These are phyloP conservation scores for Chlorophyllum brunneum DNA, from an alignment of 768 basidiomycete genomes.

Conservation along the genomic window DNA sequence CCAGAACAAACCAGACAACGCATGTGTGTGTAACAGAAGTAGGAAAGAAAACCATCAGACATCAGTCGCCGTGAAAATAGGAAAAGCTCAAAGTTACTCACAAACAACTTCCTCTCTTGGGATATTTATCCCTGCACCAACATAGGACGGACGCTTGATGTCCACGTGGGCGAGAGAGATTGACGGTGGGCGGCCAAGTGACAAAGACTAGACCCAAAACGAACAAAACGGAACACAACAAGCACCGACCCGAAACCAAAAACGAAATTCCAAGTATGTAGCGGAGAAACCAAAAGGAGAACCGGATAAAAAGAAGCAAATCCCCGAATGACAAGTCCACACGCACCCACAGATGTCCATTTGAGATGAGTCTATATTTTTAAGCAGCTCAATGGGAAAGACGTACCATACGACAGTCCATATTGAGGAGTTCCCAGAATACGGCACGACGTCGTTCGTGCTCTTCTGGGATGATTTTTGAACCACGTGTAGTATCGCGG, in stretches of 20 bases:
- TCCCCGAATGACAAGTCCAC: constrained; percentile 13
- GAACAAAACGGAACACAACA: background rate
- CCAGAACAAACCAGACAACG: too few relatives aligned
- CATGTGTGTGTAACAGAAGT: background rate
- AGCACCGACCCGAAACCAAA: background rate
- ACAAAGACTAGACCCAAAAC: constrained; percentile 46
- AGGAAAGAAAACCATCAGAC: too few relatives aligned
- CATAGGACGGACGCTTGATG: constrained; percentile 48
- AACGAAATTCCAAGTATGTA: background rate
- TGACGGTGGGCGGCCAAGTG: constrained; percentile 69
- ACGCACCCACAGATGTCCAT: constrained; percentile 3
- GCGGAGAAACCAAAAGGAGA: background rate
- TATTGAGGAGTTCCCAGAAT: constrained; percentile 72
- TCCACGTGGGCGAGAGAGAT: constrained; percentile 64
- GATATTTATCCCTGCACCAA: constrained; percentile 42
- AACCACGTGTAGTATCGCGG: constrained; percentile 56
- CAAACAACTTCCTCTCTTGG: constrained; percentile 48
- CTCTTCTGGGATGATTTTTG: constrained; percentile 67
- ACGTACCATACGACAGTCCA: constrained; percentile 64
- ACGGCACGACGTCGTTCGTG: constrained; percentile 64
- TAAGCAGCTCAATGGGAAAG: background rate
- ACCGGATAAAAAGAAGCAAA: background rate
- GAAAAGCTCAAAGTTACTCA: constrained; percentile 24
- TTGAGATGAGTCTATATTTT: background rate
- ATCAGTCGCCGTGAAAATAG: too few relatives aligned